Evolutionary conservation across 768 basidiomycete genomes (phyloP), one percentile per base, ranked within the genome.

Genomic region (Naganishia onofrii): DNA sequence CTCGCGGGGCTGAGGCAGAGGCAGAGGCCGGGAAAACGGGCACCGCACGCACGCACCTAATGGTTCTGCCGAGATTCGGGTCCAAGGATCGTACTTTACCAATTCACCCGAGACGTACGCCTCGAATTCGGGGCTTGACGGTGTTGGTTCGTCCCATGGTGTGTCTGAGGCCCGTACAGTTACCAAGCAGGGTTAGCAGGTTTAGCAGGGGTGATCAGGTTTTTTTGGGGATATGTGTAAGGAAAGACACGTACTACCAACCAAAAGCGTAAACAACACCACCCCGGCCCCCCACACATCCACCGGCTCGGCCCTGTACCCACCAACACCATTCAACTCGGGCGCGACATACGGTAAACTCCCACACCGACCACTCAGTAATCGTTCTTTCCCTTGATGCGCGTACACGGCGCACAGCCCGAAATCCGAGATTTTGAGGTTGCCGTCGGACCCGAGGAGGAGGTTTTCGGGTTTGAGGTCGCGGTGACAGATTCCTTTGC

Each of bases 401-500:
- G 87, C 89, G 82, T 88, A 99, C 0, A 98, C 92, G 0, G 91
- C 87, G 7, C 91, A 92, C 1, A 99, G 85, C 0, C 96, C 96
- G 79, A 98, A 99, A 79, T 99, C 96, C 0, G 91, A 90, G 65
- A 99, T 89, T 79, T 97, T 97, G 73, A 99, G 87, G 7, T 87
- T 81, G 1, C 78, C 94, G 1, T 88, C 87, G 0, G 86, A 87
- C 70, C 93, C 89, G 0, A 99, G 85, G 2, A 99, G 86, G 21
- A 97, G 79, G 74, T 99, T 99, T 80, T 99, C 96, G 0, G 96
- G 96, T 77, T 99, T 99, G 67, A 99, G 85, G 75, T 99, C 96
- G 44, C 96, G 88, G 78, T 99, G 96, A 75, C 92, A 94, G 23
- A 99, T 90, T 2, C 96, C 96, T 82, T 92, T 87, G 9, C 77